These are phyloP conservation scores for Sphagnum magellanicum DNA, from an alignment of 228 moss, liverwort and hornwort genomes.

Conservation along the genomic window DNA sequence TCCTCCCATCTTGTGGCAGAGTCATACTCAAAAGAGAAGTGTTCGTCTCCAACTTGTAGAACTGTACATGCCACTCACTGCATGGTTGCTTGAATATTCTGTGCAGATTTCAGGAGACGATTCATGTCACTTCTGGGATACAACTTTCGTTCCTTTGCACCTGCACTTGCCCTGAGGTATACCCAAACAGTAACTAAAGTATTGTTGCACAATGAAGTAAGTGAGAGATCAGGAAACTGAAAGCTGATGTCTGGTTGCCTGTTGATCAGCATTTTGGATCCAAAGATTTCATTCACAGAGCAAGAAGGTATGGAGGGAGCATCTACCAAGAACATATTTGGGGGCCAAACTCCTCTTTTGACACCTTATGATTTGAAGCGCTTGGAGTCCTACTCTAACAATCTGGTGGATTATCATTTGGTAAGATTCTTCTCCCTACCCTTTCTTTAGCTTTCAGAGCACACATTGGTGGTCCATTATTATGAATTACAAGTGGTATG, in stretches of 20 bases:
- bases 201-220: too few relatives aligned
- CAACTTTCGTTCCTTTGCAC: slow-evolving; percentile 66
- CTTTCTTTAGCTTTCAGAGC: too few relatives aligned
- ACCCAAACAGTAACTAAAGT: not conserved
- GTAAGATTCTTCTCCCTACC: slow-evolving; percentile 17
- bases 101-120: slow-evolving; percentile 84
- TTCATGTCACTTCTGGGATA: slow-evolving; percentile 81
- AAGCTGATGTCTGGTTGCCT: not conserved
- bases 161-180: slow-evolving; percentile 82
- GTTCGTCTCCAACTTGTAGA: too few relatives aligned
- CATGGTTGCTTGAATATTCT: not conserved
- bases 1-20: too few relatives aligned
- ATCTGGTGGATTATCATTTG: slow-evolving; percentile 95
- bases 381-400: slow-evolving; percentile 84
- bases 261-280: slow-evolving; percentile 66
- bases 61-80: too few relatives aligned
- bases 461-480: too few relatives aligned
- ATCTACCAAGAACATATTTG: slow-evolving; percentile 64
- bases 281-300: slow-evolving; percentile 70
- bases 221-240: too few relatives aligned
- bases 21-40: too few relatives aligned
- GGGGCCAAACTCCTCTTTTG: slow-evolving; percentile 66
- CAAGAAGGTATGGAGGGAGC: slow-evolving; percentile 56
- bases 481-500: too few relatives aligned
- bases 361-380: slow-evolving; percentile 94